A percentile compares a stretch with the other conserved stretches of the same genome.
Conservation (phyloP, 2,329 filamentous ascomycete genomes). For the Cladosporium sp. region DNA sequence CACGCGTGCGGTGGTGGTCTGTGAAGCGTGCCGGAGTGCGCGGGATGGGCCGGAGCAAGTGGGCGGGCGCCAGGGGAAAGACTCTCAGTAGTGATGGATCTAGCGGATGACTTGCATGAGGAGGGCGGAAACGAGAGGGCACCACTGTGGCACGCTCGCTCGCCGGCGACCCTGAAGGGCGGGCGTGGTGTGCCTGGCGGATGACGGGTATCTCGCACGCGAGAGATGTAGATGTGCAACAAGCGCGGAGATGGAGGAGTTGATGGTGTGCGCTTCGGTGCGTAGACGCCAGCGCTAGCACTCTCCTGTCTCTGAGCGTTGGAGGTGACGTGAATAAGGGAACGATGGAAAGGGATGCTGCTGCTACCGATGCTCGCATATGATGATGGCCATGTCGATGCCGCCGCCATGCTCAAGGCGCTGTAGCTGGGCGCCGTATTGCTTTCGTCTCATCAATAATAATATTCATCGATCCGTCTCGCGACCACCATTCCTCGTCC, state of each 20-base stretch:
- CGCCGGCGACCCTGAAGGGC: background rate
- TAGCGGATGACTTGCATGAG: slow-evolving; percentile 19
- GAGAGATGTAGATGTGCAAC: slow-evolving; percentile 6
- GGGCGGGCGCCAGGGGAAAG: slow-evolving; percentile 8
- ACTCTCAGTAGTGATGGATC: background rate
- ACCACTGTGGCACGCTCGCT: background rate
- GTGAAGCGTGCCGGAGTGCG: background rate
- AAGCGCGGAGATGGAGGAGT: background rate
- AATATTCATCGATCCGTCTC: background rate
- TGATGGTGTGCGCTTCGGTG: background rate
- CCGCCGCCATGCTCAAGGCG: background rate
- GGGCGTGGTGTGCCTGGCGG: background rate
- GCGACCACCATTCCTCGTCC: background rate
- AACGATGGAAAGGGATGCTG: too few relatives aligned
- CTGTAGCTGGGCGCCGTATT: background rate
- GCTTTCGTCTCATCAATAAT: background rate
- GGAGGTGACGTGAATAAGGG: too few relatives aligned
- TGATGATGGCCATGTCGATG: background rate
- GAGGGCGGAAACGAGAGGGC: slow-evolving; percentile 10
- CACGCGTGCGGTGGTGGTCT: background rate
- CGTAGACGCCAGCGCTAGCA: slow-evolving; percentile 4
- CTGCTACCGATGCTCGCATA: background rate
- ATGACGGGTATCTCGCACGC: background rate
- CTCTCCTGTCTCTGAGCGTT: slow-evolving; percentile 12
- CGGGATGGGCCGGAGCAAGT: background rate